A percentile compares a stretch with the other conserved stretches of the same genome.
Conservation (phyloP, 2,329 filamentous ascomycete species). For the Paecilomyces niveus region DNA sequence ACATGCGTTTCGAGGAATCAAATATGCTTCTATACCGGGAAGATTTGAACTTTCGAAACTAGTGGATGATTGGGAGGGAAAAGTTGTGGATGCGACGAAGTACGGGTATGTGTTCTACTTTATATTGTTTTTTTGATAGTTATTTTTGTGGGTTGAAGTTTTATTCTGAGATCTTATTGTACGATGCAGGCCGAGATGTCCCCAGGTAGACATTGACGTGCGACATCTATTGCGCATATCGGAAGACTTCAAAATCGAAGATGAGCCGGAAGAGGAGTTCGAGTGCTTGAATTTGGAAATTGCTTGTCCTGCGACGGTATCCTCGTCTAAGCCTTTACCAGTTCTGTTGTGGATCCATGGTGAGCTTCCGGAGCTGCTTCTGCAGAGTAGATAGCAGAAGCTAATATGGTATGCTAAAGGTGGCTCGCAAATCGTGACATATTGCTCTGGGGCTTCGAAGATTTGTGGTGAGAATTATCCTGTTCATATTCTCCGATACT, state of each 20-base stretch:
- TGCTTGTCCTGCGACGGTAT: constrained; percentile 15
- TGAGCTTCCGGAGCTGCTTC: neutral
- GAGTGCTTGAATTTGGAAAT: constrained; percentile 40
- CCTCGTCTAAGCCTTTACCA: constrained; percentile 16
- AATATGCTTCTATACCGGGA: constrained; percentile 22
- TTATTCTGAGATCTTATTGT: constrained; percentile 7
- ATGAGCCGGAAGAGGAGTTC: constrained; percentile 36
- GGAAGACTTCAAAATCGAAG: constrained; percentile 18
- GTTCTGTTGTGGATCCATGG: constrained; percentile 44
- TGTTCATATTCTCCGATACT: neutral
- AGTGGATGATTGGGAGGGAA: constrained; percentile 16
- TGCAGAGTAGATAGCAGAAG: neutral
- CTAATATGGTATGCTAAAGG: constrained; percentile 10
- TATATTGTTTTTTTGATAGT: no score
- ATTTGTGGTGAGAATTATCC: constrained; percentile 30
- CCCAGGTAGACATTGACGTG: constrained; percentile 35
- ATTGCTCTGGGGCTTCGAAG: constrained; percentile 35
- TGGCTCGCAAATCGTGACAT: constrained; percentile 40
- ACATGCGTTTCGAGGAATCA: constrained; percentile 24
- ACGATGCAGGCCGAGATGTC: constrained; percentile 34
- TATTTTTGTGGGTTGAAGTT: neutral
- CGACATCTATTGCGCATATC: constrained; percentile 40
- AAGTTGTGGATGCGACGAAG: constrained; percentile 26
- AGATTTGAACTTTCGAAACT: constrained; percentile 23
- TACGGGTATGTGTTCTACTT: constrained; percentile 17